Percentiles rank a stretch among this genome's conserved stretches.
Conservation (phyloP, 164 flowering plant species). For the Stephania japonica region DNA sequence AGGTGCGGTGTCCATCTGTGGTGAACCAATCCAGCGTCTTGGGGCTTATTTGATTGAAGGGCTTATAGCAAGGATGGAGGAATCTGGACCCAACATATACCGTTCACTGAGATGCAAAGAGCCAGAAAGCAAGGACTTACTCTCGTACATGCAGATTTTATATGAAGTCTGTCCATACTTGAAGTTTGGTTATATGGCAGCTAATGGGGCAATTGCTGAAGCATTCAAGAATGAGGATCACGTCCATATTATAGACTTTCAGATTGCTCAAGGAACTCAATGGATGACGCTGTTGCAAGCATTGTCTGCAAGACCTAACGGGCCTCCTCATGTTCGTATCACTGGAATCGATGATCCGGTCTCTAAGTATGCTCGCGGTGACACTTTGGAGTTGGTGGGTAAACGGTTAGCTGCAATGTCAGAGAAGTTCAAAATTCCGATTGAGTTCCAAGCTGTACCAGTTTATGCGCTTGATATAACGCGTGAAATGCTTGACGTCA, state of each 20-base stretch:
- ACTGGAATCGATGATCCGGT: constrained; percentile 80
- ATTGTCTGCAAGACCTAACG: constrained; percentile 69
- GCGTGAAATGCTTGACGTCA: constrained; percentile 48
- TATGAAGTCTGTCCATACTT: constrained; percentile 79
- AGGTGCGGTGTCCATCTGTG: constrained; percentile 44
- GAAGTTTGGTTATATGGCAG: constrained; percentile 87
- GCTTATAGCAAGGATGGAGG: constrained; percentile 46
- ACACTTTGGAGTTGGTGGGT: constrained; percentile 46
- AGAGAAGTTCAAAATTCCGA: constrained; percentile 46
- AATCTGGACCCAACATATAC: constrained; percentile 50
- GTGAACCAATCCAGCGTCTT: constrained; percentile 65
- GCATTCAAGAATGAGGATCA: constrained; percentile 59
- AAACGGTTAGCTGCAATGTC: constrained; percentile 45
- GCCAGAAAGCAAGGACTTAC: constrained; percentile 58
- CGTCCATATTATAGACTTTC: constrained; percentile 74
- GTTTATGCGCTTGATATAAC: constrained; percentile 46
- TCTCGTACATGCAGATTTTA: constrained; percentile 66
- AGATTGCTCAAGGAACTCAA: constrained; percentile 73
- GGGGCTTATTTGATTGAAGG: constrained; percentile 72
- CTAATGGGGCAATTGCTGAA: constrained; percentile 84
- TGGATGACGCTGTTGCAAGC: constrained; percentile 78
- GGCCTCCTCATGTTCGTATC: constrained; percentile 69
- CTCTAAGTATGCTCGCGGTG: constrained; percentile 63
- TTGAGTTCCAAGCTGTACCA: constrained; percentile 60
- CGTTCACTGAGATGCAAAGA: constrained; percentile 46